Evolutionary conservation across 1,284 basidiomycete species (phyloP).

Genomic region (Irpex sp.): DNA sequence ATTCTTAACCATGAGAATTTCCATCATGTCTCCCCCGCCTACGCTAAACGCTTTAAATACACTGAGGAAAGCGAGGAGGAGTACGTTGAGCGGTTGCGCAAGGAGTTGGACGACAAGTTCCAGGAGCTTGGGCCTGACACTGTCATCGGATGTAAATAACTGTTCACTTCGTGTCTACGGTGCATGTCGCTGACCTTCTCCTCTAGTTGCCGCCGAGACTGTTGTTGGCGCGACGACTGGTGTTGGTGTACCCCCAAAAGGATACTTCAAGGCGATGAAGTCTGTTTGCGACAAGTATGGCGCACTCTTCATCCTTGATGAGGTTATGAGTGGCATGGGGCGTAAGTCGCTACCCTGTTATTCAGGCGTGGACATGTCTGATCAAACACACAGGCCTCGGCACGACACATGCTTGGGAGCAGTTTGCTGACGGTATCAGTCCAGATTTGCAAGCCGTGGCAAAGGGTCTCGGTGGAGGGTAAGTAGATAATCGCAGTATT

Average conservation of each 20-base stretch:
- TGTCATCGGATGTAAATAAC: conserved; percentile 66
- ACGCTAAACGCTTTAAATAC: conserved; percentile 71
- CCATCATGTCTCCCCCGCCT: conserved; percentile 85
- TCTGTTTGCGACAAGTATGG: conserved; percentile 85
- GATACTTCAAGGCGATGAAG: conserved; percentile 82
- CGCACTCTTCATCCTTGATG: conserved; percentile 83
- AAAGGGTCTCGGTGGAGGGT: conserved; percentile 86
- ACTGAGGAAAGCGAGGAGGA: conserved; percentile 69
- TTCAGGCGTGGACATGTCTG: conserved; percentile 3
- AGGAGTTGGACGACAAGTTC: conserved; percentile 84
- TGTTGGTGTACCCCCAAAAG: conserved; percentile 69
- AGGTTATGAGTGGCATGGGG: conserved; percentile 87
- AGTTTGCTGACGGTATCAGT: conserved; percentile 67
- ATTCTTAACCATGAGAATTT: conserved; percentile 64
- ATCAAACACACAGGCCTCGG: conserved; percentile 59
- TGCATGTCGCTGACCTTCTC: conserved; percentile 6
- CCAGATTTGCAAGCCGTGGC: conserved; percentile 86
- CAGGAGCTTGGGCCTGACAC: conserved; percentile 76
- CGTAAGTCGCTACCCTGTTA: conserved; percentile 40
- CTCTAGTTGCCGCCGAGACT: conserved; percentile 74
- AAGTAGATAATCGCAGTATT: conserved; percentile 19
- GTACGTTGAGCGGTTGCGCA: conserved; percentile 70
- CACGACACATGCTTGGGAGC: conserved; percentile 83
- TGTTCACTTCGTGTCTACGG: not conserved
- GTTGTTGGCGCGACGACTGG: conserved; percentile 85